Evolutionary conservation across 2,329 filamentous ascomycete species (phyloP).

Genomic region (Scleromitrula shiraiana): DNA sequence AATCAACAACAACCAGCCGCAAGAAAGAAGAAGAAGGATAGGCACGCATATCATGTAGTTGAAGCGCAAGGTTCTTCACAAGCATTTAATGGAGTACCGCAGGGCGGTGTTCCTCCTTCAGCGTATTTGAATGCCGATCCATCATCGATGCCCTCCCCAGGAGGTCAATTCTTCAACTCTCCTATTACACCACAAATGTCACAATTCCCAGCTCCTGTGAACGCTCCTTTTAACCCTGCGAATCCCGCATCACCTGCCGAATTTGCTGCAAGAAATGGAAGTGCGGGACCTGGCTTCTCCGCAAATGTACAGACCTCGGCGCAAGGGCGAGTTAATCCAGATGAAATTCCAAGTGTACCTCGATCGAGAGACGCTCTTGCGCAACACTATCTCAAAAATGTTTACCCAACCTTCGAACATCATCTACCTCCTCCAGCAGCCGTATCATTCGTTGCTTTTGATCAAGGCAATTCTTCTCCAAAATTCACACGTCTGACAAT

Average conservation of each 20-base stretch:
- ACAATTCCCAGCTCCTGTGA: slow-evolving; percentile 55
- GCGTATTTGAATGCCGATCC: slow-evolving; percentile 51
- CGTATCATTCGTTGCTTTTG: slow-evolving; percentile 84
- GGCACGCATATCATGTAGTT: slow-evolving; percentile 84
- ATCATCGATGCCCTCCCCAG: slow-evolving; percentile 33
- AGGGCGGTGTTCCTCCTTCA: slow-evolving; percentile 45
- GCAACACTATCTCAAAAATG: slow-evolving; percentile 74
- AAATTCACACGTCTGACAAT: slow-evolving; percentile 87
- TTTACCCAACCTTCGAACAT: slow-evolving; percentile 93
- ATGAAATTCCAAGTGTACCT: slow-evolving; percentile 89
- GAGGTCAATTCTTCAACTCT: slow-evolving; percentile 39
- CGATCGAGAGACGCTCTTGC: slow-evolving; percentile 74
- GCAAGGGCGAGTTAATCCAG: slow-evolving; percentile 73
- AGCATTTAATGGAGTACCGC: slow-evolving; percentile 60
- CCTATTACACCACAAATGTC: slow-evolving; percentile 38
- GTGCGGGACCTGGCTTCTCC: slow-evolving; percentile 28
- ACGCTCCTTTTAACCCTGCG: slow-evolving; percentile 41
- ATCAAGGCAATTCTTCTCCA: slow-evolving; percentile 93
- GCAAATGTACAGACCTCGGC: slow-evolving; percentile 51
- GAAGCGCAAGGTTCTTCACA: slow-evolving; percentile 64
- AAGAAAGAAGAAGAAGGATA: slow-evolving; percentile 83
- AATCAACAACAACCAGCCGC: slow-evolving; percentile 22
- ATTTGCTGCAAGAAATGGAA: slow-evolving; percentile 38
- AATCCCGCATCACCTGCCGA: slow-evolving; percentile 36
- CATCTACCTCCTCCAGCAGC: slow-evolving; percentile 84